phyloP scores from a whole-genome alignment of 192 early-diverging fungal genomes.

The Martensiomyces pterosporus region DNA sequence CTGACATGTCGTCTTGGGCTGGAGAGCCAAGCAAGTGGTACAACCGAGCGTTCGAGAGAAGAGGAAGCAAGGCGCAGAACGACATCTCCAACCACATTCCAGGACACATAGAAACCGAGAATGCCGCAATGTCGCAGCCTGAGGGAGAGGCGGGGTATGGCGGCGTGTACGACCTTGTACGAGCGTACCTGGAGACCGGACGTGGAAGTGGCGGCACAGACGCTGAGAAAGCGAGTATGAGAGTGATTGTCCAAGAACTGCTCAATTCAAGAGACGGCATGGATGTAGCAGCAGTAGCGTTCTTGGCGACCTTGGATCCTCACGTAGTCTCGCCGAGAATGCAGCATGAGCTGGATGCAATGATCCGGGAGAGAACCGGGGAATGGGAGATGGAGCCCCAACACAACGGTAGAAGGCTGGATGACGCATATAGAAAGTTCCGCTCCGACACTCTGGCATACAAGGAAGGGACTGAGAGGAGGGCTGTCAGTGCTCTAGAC shows the following conservation, averaged over 20 bases:
- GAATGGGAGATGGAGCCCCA: constrained; percentile 6
- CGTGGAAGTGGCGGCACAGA: neutral
- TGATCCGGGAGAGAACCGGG: constrained; percentile 4
- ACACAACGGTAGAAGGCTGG: constrained; percentile 8
- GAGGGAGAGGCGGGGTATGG: no score
- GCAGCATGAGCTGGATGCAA: constrained; percentile 3
- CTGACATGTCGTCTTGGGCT: constrained; percentile 12
- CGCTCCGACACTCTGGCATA: constrained; percentile 5
- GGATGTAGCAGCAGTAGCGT: constrained; percentile 4
- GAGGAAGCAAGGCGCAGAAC: constrained; percentile 7
- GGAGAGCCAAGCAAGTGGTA: constrained; percentile 7
- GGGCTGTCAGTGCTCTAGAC: constrained; percentile 17
- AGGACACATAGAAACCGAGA: constrained; percentile 7
- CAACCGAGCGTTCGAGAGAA: no score
- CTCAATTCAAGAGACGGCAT: neutral
- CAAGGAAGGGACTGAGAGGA: neutral
- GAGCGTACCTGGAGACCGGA: constrained; percentile 4
- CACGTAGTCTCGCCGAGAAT: neutral
- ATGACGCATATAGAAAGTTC: constrained; percentile 18
- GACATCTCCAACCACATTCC: constrained; percentile 3
- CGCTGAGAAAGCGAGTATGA: neutral
- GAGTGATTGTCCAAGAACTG: neutral
- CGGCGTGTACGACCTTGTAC: neutral
- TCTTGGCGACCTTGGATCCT: constrained; percentile 1
- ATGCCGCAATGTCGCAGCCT: no score